Evolutionary conservation across 306 rosid species (phyloP), one percentile per base, ranked within the genome.

Genomic region (Gastrolobium bilobum): DNA sequence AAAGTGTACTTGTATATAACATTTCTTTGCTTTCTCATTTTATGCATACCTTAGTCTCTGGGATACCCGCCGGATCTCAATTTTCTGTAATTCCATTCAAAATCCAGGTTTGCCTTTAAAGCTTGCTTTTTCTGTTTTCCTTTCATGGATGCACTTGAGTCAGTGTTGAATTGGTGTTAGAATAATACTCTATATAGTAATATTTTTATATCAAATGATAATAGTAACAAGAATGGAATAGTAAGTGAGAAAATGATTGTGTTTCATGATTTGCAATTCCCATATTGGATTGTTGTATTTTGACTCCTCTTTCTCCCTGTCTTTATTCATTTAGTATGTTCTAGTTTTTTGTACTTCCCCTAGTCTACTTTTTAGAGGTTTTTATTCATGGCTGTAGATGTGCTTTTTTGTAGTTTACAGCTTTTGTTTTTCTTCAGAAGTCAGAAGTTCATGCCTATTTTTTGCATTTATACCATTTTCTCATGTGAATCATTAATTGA

Each of bases 91-190:
- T 29, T 33, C 14, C 66, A 71, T 62, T 51, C 33, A 20, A 7
- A 37, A 9, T 47, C 57, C 85, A 90, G 94, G 94, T 87, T 77
- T 53, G 81, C 68, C 10, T 68, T 43, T 15, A 8, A 59, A 13
- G 3, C 65, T 33, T 51, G 34, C 5, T 8, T 30, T 34, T 77
- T 30, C 2, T 3, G 40, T 60, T 47, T 35, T 11, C 40, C 10
- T 10, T 50, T 10, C 8, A 1, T 48, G 4, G 29, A 20, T 57
- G 48, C 33, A 10, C 46, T 34, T 33, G 10, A 30, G 10, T 75
- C 9, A 1, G 35, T 59, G 7, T 68, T 67, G 30, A 20, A 59
- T 59, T 75, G 2, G n/a, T n/a, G n/a, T n/a, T n/a, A n/a, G n/a
- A n/a, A 20, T 75, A 47, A 48, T 56, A 40, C 14, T 42, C 59